phyloP scores from a whole-genome alignment of 306 rosid species.

The Casuarina cunninghamiana region DNA sequence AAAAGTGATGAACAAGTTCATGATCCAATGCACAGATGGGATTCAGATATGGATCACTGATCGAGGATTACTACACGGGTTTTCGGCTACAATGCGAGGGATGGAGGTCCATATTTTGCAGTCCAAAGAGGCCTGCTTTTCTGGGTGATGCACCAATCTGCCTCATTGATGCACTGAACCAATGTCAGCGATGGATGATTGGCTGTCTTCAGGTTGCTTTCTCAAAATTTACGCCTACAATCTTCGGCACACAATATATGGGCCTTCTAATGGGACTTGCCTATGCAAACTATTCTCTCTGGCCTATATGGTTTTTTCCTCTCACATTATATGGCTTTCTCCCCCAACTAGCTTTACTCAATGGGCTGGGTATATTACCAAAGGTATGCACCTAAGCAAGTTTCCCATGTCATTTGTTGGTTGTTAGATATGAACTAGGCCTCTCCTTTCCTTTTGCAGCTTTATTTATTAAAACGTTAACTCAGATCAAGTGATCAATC shows the following conservation, averaged over 20 bases:
- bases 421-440: constrained; percentile 31
- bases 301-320: constrained; percentile 37
- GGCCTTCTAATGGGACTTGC: constrained; percentile 37
- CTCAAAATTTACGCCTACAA: constrained; percentile 32
- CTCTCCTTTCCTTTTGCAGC: too few relatives aligned
- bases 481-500: too few relatives aligned
- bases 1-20: neutral
- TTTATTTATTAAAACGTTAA: constrained; percentile 1
- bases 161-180: constrained; percentile 34
- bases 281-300: constrained; percentile 26
- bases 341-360: constrained; percentile 40
- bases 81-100: constrained; percentile 33
- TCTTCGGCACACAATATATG: constrained; percentile 21
- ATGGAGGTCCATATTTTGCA: constrained; percentile 40
- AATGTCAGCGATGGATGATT: constrained; percentile 35
- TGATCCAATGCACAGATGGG: constrained; percentile 25
- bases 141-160: constrained; percentile 39
- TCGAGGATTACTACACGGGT: constrained; percentile 39
- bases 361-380: constrained; percentile 41
- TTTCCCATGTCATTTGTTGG: constrained; percentile 29
- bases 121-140: constrained; percentile 42
- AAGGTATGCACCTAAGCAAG: constrained; percentile 9
- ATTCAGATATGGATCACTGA: constrained; percentile 38
- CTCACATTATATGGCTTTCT: constrained; percentile 34
- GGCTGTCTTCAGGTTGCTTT: constrained; percentile 33